Percentiles rank a stretch among this genome's conserved stretches.
Evolutionary conservation across 1,284 basidiomycete species (phyloP).

Genomic region (Singerocomus rubriflavus): DNA sequence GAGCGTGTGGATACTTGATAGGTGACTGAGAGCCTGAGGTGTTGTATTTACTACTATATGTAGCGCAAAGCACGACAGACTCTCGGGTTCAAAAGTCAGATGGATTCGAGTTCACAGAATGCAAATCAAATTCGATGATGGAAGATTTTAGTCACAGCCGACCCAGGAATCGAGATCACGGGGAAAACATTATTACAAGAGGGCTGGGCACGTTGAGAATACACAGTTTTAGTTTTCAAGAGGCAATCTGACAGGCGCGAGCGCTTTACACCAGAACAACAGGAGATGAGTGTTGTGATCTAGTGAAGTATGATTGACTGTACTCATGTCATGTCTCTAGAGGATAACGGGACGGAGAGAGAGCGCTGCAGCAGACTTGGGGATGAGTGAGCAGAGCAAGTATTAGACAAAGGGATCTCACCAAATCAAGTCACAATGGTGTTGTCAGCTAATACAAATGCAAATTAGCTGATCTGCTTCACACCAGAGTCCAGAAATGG

Average conservation of each 20-base stretch:
- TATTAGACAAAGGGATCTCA: conserved; percentile 7
- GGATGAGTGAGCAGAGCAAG: conserved; percentile 22
- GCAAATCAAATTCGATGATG: background rate
- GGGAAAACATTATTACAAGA: background rate
- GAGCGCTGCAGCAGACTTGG: background rate
- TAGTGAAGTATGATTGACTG: conserved; percentile 1
- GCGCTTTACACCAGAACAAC: conserved; percentile 5
- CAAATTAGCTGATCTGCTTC: conserved; percentile 21
- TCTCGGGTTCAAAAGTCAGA: conserved; percentile 3
- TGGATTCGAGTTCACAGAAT: conserved; percentile 1
- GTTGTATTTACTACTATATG: background rate
- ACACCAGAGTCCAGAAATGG: conserved; percentile 40
- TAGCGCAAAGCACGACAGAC: background rate
- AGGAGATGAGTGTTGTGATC: background rate
- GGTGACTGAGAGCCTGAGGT: background rate
- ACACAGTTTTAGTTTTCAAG: background rate
- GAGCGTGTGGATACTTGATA: background rate
- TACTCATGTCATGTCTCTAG: background rate
- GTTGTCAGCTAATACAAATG: background rate
- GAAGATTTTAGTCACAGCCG: background rate
- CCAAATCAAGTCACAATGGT: background rate
- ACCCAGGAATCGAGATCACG: background rate
- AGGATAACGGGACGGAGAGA: background rate
- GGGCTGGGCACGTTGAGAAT: background rate
- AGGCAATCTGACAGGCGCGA: background rate